Conservation (phyloP, 106 monocot genomes). For the Platanthera guangdongensis region DNA sequence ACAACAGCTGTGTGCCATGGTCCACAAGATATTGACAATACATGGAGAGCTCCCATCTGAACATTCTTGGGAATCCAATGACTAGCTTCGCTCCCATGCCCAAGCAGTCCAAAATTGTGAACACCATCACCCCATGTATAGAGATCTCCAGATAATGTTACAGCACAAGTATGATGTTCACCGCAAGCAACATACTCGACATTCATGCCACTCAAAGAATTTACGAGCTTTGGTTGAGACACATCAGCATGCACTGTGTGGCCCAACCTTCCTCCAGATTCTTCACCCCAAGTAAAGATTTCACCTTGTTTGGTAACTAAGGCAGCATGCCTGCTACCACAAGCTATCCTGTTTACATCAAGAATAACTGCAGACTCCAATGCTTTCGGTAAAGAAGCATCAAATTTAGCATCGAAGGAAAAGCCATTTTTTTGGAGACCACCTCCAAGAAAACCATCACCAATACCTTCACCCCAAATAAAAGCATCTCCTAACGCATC, state of each 20-base stretch:
- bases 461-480: slow-evolving; percentile 45
- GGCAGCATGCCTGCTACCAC: slow-evolving; percentile 48
- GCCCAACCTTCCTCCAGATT: slow-evolving; percentile 57
- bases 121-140: slow-evolving; percentile 70
- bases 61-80: slow-evolving; percentile 57
- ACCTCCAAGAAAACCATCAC: slow-evolving; percentile 39
- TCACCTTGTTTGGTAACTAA: slow-evolving; percentile 65
- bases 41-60: slow-evolving; percentile 43
- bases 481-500: slow-evolving; percentile 56
- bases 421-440: slow-evolving; percentile 24
- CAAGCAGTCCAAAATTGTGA: slow-evolving; percentile 36
- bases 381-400: slow-evolving; percentile 41
- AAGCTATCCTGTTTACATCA: slow-evolving; percentile 49
- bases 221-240: slow-evolving; percentile 47
- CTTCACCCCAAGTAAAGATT: slow-evolving; percentile 77
- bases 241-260: slow-evolving; percentile 50
- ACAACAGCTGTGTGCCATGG: slow-evolving; percentile 47
- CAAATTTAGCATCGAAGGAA: slow-evolving; percentile 9
- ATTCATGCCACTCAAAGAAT: slow-evolving; percentile 28
- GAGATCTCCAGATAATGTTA: slow-evolving; percentile 64
- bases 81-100: slow-evolving; percentile 41
- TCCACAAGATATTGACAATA: slow-evolving; percentile 41
- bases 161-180: slow-evolving; percentile 61
- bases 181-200: slow-evolving; percentile 53
- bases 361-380: slow-evolving; percentile 45